Evolutionary conservation across 2,329 filamentous ascomycete species (phyloP).

Genomic region (Domatiomyces globalis): DNA sequence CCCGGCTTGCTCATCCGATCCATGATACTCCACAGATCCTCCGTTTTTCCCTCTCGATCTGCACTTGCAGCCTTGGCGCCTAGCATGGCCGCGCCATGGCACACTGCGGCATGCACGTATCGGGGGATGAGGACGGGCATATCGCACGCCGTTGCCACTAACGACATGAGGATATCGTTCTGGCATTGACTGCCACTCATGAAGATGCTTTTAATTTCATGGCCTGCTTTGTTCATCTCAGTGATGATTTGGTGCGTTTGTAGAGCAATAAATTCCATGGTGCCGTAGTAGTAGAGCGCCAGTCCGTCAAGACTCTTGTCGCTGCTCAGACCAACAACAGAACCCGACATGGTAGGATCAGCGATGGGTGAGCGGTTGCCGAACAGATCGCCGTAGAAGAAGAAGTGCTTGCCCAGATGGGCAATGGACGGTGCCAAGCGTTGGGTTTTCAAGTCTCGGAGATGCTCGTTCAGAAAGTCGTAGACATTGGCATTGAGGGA

Average conservation of each 20-base stretch:
- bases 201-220: slow-evolving; percentile 83
- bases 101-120: slow-evolving; percentile 89
- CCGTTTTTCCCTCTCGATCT: slow-evolving; percentile 60
- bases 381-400: slow-evolving; percentile 97
- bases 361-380: slow-evolving; percentile 91
- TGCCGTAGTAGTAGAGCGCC: slow-evolving; percentile 83
- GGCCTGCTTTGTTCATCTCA: slow-evolving; percentile 80
- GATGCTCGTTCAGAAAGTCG: slow-evolving; percentile 81
- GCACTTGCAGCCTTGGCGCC: slow-evolving; percentile 92
- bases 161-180: slow-evolving; percentile 78
- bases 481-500: slow-evolving; percentile 81
- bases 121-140: slow-evolving; percentile 89
- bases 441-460: slow-evolving; percentile 60
- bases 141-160: slow-evolving; percentile 77
- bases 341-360: slow-evolving; percentile 82
- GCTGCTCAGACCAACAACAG: slow-evolving; percentile 70
- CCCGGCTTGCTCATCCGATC: slow-evolving; percentile 92
- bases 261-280: slow-evolving; percentile 95
- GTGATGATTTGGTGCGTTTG: slow-evolving; percentile 94
- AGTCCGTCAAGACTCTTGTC: slow-evolving; percentile 80
- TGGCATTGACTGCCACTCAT: slow-evolving; percentile 98
- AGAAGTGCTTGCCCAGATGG: slow-evolving; percentile 82
- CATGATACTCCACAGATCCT: slow-evolving; percentile 93
- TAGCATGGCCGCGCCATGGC: slow-evolving; percentile 96
- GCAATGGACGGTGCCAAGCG: slow-evolving; percentile 60